Evolutionary conservation across 495 filamentous ascomycete species (phyloP), one percentile per base, ranked within the genome.

Genomic region (Xylaria sp.): DNA sequence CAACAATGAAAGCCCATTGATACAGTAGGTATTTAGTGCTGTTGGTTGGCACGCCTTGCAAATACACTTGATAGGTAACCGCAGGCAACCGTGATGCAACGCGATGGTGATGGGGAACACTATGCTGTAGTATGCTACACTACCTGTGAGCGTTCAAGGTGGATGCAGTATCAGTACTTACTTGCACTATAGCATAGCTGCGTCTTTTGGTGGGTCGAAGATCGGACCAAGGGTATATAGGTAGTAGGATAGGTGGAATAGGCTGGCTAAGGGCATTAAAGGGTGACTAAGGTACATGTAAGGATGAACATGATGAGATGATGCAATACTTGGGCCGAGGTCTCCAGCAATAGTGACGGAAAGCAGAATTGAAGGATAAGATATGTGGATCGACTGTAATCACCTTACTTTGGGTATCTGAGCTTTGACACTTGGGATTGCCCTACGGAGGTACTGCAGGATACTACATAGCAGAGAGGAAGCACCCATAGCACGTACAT

Each of bases 221-320:
- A 43, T 43, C 59, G 35, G 37, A 43, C 21, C 37, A 62, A 41
- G 59, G 59, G 29, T 62, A n/a, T n/a, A n/a, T n/a, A n/a, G n/a
- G n/a, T n/a, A n/a, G n/a, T n/a, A n/a, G n/a, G n/a, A n/a, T n/a
- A n/a, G n/a, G n/a, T n/a, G n/a, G 37, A 43, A 62, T 26, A 33
- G 17, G 33, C 19, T 61, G 57, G 33, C 29, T 4, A 33, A 61
- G 37, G 57, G 5, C 6, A 37, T 59, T 21, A 37, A 17, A 59
- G 37, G 59, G 21, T 43, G 8, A 43, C 59, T 62, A 35, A n/a
- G n/a, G n/a, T n/a, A n/a, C n/a, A n/a, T n/a, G n/a, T n/a, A n/a
- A 37, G 21, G 55, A 62, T 19, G 24, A 59, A 59, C 33, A 59
- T 15, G 24, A 9, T 8, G 33, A 35, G 35, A 62, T 62, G 59